Conservation (phyloP, 202 grass and related monocot genomes). For the Carex arenaria region DNA sequence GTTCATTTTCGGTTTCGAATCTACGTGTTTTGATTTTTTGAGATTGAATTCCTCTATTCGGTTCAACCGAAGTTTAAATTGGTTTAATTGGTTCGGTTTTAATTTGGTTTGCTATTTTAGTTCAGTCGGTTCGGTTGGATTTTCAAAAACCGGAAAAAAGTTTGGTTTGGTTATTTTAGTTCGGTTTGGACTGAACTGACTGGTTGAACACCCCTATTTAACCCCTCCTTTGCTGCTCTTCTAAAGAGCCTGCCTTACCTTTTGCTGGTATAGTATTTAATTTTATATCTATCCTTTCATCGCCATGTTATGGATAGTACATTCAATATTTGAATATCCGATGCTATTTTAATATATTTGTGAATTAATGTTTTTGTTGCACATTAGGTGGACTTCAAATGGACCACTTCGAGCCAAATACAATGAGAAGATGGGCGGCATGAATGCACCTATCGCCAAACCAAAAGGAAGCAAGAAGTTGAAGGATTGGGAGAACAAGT, state of each 20-base stretch:
- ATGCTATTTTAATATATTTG: background rate
- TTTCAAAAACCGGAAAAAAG: no score
- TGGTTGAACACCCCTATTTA: no score
- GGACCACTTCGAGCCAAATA: conserved; percentile 79
- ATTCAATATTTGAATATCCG: background rate
- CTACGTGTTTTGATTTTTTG: no score
- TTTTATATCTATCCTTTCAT: background rate
- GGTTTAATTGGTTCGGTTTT: no score
- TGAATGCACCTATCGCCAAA: conserved; percentile 84
- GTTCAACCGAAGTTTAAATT: no score
- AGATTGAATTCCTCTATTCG: no score
- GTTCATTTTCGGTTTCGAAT: no score
- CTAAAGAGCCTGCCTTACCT: background rate
- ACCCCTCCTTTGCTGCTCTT: no score
- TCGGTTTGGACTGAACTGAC: no score
- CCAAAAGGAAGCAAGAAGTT: conserved; percentile 94
- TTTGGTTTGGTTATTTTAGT: no score
- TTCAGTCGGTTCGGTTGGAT: no score
- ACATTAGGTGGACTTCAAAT: conserved; percentile 78
- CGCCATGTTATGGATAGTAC: background rate
- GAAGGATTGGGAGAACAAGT: conserved; percentile 67
- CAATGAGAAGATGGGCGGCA: conserved; percentile 85
- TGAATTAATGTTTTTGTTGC: conserved; percentile 8
- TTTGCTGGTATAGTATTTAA: background rate
- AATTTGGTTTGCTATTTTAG: no score